Conservation (phyloP, 1,284 basidiomycete genomes). For the Ceratobasidium theobromae region DNA sequence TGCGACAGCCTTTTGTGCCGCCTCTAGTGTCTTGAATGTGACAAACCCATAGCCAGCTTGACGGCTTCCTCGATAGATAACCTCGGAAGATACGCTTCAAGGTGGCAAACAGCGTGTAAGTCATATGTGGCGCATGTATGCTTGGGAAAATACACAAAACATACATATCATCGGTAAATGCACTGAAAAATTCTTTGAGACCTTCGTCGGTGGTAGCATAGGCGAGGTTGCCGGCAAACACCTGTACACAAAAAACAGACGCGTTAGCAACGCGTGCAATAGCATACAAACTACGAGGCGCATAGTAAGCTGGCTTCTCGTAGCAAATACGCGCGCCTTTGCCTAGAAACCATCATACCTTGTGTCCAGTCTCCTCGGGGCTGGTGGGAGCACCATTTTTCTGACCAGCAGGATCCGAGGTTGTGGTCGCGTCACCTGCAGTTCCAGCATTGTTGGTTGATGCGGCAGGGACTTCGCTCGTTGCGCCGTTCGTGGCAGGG, state of each 20-base stretch:
- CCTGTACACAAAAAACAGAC: constrained; percentile 62
- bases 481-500: constrained; percentile 22
- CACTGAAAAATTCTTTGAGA: constrained; percentile 85
- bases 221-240: constrained; percentile 86
- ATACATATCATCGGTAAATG: constrained; percentile 78
- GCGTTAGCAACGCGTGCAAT: constrained; percentile 7
- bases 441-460: constrained; percentile 28
- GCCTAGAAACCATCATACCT: constrained; percentile 9
- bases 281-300: not conserved
- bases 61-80: constrained; percentile 77
- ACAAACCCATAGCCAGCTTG: constrained; percentile 93
- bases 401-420: constrained; percentile 16
- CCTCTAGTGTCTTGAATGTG: constrained; percentile 74
- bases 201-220: constrained; percentile 86
- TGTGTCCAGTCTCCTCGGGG: constrained; percentile 24
- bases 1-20: constrained; percentile 84
- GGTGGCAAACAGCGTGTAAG: constrained; percentile 38
- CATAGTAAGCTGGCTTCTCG: not conserved
- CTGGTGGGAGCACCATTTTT: not conserved
- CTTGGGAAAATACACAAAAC: constrained; percentile 42
- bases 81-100: constrained; percentile 67
- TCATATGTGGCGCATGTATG: constrained; percentile 40
- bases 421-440: constrained; percentile 28
- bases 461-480: constrained; percentile 20
- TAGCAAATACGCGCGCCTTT: not conserved